Evolutionary conservation across 225 moss, liverwort and hornwort species (phyloP).

Genomic region (Bryoerythrophyllum caledonicum): DNA sequence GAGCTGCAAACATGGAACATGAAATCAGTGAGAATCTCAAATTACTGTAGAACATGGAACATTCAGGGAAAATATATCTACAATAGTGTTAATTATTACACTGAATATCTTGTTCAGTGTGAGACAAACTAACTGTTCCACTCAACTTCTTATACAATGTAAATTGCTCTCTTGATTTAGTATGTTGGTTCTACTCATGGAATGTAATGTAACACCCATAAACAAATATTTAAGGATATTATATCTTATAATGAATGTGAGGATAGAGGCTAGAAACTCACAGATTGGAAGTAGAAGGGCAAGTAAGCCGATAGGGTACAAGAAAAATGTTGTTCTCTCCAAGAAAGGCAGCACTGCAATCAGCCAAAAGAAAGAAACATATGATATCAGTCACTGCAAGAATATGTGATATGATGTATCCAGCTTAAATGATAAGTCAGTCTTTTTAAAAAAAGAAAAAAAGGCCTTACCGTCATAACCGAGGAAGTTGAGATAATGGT

Average conservation of each 20-base stretch:
- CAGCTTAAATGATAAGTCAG: too few species aligned
- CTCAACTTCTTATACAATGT: too few species aligned
- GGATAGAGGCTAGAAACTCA: constrained; percentile 44
- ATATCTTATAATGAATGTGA: too few species aligned
- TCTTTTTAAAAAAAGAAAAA: too few species aligned
- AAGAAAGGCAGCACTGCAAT: constrained; percentile 86
- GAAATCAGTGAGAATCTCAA: constrained; percentile 14
- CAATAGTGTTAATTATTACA: neutral
- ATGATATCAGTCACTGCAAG: constrained; percentile 6
- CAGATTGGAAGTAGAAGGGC: constrained; percentile 83
- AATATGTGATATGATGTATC: too few species aligned
- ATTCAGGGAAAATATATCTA: neutral
- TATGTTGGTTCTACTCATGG: too few species aligned
- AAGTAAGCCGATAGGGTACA: constrained; percentile 88
- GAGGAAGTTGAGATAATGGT: constrained; percentile 98
- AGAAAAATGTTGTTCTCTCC: constrained; percentile 91
- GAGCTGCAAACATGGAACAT: constrained; percentile 42
- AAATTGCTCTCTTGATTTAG: too few species aligned
- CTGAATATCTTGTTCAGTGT: too few species aligned
- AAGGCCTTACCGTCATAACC: constrained; percentile 72
- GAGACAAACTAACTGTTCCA: too few species aligned
- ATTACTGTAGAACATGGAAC: neutral
- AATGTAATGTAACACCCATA: too few species aligned
- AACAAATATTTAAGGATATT: too few species aligned
- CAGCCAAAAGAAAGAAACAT: constrained; percentile 20